These are phyloP conservation scores for Colletotrichum cordylinicola DNA, from an alignment of 2,329 filamentous ascomycete species.

Conservation along the genomic window DNA sequence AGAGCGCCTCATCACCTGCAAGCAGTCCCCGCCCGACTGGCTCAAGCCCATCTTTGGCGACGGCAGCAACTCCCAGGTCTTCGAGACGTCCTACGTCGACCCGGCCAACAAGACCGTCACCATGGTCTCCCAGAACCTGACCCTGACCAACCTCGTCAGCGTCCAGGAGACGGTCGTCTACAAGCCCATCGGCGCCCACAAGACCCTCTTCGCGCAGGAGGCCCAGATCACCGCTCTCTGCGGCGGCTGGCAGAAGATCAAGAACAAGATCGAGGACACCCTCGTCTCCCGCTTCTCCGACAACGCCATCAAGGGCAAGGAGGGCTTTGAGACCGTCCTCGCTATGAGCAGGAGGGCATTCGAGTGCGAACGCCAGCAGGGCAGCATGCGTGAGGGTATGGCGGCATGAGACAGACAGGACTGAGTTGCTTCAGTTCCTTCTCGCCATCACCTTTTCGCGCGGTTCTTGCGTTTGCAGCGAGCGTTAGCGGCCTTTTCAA, in stretches of 20 bases:
- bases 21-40: conserved; percentile 75
- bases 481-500: background rate
- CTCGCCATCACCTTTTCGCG: background rate
- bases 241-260: conserved; percentile 96
- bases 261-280: conserved; percentile 93
- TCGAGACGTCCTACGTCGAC: conserved; percentile 96
- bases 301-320: conserved; percentile 87
- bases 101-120: conserved; percentile 84
- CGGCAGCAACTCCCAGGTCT: conserved; percentile 83
- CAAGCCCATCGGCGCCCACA: conserved; percentile 61
- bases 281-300: conserved; percentile 89
- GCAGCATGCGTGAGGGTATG: conserved; percentile 14
- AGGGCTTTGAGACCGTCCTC: conserved; percentile 94
- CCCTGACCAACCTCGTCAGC: conserved; percentile 86
- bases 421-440: background rate
- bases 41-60: conserved; percentile 78
- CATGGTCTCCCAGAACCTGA: conserved; percentile 96
- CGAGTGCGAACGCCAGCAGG: conserved; percentile 71
- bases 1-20: conserved; percentile 68
- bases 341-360: conserved; percentile 93
- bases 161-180: conserved; percentile 95
- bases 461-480: conserved; percentile 3
- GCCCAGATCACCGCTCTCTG: conserved; percentile 93
- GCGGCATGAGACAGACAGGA: background rate
- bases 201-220: conserved; percentile 86